Evolutionary conservation across 768 basidiomycete genomes (phyloP).

Genomic region (Naganishia vaughanmartiniae): DNA sequence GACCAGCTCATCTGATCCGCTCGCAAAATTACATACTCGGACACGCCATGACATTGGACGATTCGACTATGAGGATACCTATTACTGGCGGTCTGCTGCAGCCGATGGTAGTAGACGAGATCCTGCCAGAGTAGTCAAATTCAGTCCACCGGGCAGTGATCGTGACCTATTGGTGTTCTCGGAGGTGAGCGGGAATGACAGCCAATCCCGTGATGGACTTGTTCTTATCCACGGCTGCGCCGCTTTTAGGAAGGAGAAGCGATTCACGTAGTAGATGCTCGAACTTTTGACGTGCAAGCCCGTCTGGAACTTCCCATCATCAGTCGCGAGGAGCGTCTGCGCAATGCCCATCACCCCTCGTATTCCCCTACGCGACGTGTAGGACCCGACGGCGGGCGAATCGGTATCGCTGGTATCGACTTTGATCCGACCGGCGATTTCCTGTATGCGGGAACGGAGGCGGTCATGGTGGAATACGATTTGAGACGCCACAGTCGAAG

Average conservation of each 20-base stretch:
- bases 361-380: constrained; percentile 27
- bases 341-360: constrained; percentile 18
- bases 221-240: background rate
- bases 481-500: constrained; percentile 53
- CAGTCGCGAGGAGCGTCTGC: constrained; percentile 21
- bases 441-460: constrained; percentile 67
- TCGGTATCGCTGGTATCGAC: constrained; percentile 64
- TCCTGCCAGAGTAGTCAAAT: constrained; percentile 83
- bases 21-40: constrained; percentile 44
- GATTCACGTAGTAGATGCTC: constrained; percentile 79
- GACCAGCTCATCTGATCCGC: constrained; percentile 42
- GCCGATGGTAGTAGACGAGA: constrained; percentile 55
- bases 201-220: background rate
- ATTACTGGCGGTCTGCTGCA: constrained; percentile 22
- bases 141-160: constrained; percentile 64
- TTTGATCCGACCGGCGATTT: constrained; percentile 69
- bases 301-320: constrained; percentile 43
- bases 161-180: constrained; percentile 84
- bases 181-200: constrained; percentile 61
- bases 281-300: constrained; percentile 65
- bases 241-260: constrained; percentile 69
- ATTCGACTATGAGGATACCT: constrained; percentile 31
- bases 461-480: constrained; percentile 73
- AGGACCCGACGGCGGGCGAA: constrained; percentile 42
- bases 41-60: constrained; percentile 28